Conservation (phyloP, 1,284 basidiomycete genomes). For the Trametes versicolor region DNA sequence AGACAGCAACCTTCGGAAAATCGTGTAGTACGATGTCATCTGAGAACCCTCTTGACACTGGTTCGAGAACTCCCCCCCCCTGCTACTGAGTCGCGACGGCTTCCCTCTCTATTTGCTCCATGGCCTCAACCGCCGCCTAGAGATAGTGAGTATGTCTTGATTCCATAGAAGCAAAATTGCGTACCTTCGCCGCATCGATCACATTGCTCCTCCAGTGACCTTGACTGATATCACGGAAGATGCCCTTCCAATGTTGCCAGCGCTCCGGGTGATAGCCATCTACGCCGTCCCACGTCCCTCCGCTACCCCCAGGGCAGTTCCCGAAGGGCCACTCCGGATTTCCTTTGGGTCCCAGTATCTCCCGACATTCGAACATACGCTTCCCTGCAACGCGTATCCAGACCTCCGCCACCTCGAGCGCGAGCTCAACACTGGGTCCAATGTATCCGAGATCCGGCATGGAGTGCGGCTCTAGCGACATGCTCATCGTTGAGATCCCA, state of each 20-base stretch:
- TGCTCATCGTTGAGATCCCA: neutral
- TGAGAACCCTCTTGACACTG: too few species aligned
- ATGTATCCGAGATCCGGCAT: neutral
- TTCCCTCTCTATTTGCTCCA: too few species aligned
- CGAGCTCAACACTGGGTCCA: conserved; percentile 9
- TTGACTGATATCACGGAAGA: conserved; percentile 12
- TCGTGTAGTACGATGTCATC: too few species aligned
- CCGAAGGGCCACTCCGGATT: conserved; percentile 17
- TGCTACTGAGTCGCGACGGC: too few species aligned
- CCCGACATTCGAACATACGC: conserved; percentile 20
- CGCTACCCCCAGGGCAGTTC: conserved; percentile 15
- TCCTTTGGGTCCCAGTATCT: conserved; percentile 28
- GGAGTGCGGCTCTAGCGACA: conserved; percentile 4
- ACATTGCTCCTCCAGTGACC: conserved; percentile 18
- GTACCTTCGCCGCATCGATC: conserved; percentile 20
- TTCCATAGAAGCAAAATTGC: neutral
- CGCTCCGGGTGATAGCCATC: conserved; percentile 27
- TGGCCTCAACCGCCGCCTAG: too few species aligned
- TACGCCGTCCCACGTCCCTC: conserved; percentile 29
- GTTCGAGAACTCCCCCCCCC: too few species aligned
- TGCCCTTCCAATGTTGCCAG: conserved; percentile 23
- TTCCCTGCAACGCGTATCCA: conserved; percentile 24
- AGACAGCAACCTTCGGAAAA: too few species aligned
- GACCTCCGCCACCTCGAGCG: conserved; percentile 19
- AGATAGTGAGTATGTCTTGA: too few species aligned